Conservation (phyloP, 202 grass and related monocot genomes). For the Musa balbisiana region DNA sequence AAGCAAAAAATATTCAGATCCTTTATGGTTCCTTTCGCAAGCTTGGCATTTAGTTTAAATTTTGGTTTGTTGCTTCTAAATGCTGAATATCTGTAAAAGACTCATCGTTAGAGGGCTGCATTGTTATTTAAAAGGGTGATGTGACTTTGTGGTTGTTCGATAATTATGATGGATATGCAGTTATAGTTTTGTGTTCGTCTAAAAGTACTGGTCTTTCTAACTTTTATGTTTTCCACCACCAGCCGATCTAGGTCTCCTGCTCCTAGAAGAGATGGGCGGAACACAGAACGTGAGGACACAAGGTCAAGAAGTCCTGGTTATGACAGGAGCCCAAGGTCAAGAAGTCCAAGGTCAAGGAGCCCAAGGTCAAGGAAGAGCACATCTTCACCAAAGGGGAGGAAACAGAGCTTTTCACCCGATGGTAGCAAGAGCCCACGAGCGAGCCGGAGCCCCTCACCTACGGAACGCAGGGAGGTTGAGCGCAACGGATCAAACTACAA, state of each 20-base stretch:
- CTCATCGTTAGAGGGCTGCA: too few species aligned
- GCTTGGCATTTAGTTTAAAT: background rate
- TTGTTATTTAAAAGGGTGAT: too few species aligned
- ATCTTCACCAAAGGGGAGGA: slow-evolving; percentile 34
- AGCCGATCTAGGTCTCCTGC: slow-evolving; percentile 59
- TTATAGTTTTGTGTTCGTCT: too few species aligned
- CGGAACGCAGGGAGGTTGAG: slow-evolving; percentile 26
- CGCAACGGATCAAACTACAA: slow-evolving; percentile 33
- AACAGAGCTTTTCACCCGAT: slow-evolving; percentile 43
- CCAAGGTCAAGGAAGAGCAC: slow-evolving; percentile 25
- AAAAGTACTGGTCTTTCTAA: background rate
- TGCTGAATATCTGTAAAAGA: too few species aligned
- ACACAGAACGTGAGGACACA: slow-evolving; percentile 30
- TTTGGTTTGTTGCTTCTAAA: background rate
- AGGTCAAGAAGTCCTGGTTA: slow-evolving; percentile 74
- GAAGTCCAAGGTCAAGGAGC: too few species aligned
- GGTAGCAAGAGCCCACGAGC: slow-evolving; percentile 41
- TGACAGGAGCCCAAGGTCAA: slow-evolving; percentile 46
- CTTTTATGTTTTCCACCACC: background rate
- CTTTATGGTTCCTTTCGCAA: too few species aligned
- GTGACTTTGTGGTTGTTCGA: too few species aligned
- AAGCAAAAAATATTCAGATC: background rate
- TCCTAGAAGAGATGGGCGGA: slow-evolving; percentile 37
- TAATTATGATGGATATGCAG: too few species aligned
- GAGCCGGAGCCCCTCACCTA: slow-evolving; percentile 35